Conservation (phyloP, 2,329 filamentous ascomycete genomes). For the Zymoseptoria pseudotritici region DNA sequence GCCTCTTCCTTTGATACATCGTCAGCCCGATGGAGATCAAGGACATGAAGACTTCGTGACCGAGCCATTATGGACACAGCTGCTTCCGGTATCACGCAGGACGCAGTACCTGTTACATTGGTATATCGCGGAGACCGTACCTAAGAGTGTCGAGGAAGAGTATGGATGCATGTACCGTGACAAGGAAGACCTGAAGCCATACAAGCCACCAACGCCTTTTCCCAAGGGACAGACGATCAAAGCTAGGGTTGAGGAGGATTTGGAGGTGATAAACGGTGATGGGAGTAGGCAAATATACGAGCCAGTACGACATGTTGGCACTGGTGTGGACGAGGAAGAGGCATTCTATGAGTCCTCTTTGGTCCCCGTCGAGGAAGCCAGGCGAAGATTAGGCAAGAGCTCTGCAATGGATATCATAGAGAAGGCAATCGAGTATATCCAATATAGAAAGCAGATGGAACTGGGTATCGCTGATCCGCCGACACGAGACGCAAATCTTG, state of each 20-base stretch:
- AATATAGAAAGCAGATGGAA: constrained; percentile 31
- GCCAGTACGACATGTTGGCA: constrained; percentile 39
- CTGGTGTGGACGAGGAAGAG: constrained; percentile 44
- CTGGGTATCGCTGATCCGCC: not conserved
- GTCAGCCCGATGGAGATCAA: constrained; percentile 35
- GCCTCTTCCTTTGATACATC: constrained; percentile 38
- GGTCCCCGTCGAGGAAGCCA: constrained; percentile 38
- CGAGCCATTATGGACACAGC: constrained; percentile 42
- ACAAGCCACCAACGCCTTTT: constrained; percentile 30
- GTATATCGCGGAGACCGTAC: constrained; percentile 42
- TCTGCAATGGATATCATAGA: constrained; percentile 41
- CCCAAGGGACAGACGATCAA: constrained; percentile 30
- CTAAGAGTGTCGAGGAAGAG: constrained; percentile 23
- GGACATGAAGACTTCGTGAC: constrained; percentile 27
- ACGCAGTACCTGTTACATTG: constrained; percentile 40
- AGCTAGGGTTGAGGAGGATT: constrained; percentile 34
- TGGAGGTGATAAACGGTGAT: constrained; percentile 10
- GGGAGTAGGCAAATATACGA: constrained; percentile 37
- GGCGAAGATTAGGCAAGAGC: constrained; percentile 31
- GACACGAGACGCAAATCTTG: not conserved
- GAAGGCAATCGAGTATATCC: constrained; percentile 39
- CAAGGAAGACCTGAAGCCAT: constrained; percentile 4
- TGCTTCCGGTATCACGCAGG: constrained; percentile 32
- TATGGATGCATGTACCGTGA: not conserved
- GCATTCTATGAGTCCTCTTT: constrained; percentile 36